These are phyloP conservation scores for Solanum chmielewskii DNA, from an alignment of 257 asterid species.

Conservation along the genomic window DNA sequence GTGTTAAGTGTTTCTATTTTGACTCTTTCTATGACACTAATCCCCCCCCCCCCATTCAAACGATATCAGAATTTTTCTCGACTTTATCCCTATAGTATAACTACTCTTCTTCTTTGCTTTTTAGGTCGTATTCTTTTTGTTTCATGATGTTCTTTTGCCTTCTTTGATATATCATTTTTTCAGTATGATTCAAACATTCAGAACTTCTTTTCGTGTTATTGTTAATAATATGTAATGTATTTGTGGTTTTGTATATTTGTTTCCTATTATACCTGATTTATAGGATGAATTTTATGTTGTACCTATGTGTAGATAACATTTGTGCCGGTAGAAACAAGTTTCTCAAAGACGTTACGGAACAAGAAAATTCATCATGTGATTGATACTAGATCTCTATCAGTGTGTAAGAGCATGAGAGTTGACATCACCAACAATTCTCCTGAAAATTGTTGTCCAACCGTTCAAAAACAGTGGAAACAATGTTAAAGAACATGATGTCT, in stretches of 20 bases:
- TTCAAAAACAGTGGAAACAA: background rate
- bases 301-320: background rate
- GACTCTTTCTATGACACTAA: background rate
- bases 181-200: background rate
- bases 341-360: background rate
- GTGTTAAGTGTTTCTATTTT: background rate
- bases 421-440: background rate
- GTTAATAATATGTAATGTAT: background rate
- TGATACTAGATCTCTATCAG: background rate
- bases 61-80: background rate
- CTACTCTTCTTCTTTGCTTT: background rate
- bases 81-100: background rate
- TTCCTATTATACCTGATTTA: background rate
- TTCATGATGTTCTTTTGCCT: background rate
- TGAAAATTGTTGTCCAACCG: background rate
- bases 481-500: no score
- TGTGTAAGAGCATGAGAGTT: background rate
- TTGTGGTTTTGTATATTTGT: background rate
- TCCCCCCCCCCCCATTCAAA: background rate
- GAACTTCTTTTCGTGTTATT: background rate
- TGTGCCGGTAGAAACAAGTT: background rate
- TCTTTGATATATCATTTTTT: background rate
- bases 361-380: background rate
- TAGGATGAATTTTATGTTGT: background rate
- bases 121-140: background rate